Percentiles rank a stretch among this genome's conserved stretches.
Conservation (phyloP, 2,329 filamentous ascomycete genomes). For the Diaporthe caulivora region DNA sequence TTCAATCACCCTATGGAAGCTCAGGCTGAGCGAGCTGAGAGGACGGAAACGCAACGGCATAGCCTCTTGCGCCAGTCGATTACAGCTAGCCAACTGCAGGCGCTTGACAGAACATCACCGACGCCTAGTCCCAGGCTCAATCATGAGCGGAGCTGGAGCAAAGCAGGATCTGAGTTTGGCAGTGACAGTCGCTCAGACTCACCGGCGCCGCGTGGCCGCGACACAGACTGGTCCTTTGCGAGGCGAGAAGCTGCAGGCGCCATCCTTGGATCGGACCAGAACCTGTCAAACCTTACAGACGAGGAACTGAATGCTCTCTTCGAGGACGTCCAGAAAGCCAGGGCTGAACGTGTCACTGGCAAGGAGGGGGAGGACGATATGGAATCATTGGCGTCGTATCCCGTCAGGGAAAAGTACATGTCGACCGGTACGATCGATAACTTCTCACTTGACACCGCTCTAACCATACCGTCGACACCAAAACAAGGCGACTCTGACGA, state of each 20-base stretch:
- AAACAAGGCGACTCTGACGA: conserved; percentile 83
- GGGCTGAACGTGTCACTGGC: conserved; percentile 78
- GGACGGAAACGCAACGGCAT: conserved; percentile 68
- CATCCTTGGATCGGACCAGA: conserved; percentile 90
- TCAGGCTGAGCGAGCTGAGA: conserved; percentile 87
- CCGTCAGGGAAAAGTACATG: conserved; percentile 92
- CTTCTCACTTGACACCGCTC: conserved; percentile 91
- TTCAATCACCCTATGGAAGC: conserved; percentile 99
- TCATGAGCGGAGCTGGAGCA: conserved; percentile 86
- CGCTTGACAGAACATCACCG: conserved; percentile 67
- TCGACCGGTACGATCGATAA: conserved; percentile 96
- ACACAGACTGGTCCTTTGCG: conserved; percentile 96
- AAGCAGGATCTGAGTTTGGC: conserved; percentile 81
- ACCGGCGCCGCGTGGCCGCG: conserved; percentile 79
- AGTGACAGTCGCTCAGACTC: conserved; percentile 84
- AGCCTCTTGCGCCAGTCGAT: conserved; percentile 89
- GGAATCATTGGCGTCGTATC: conserved; percentile 90
- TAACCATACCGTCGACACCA: conserved; percentile 95
- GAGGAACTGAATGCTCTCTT: conserved; percentile 95
- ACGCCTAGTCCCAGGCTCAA: conserved; percentile 69
- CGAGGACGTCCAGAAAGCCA: conserved; percentile 90
- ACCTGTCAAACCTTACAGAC: conserved; percentile 89
- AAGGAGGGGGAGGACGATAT: conserved; percentile 89
- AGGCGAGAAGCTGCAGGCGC: conserved; percentile 92
- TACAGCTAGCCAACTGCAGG: conserved; percentile 71